Evolutionary conservation across 192 early-diverging fungal species (phyloP), one percentile per base, ranked within the genome.

Genomic region (Coemansia sp.): DNA sequence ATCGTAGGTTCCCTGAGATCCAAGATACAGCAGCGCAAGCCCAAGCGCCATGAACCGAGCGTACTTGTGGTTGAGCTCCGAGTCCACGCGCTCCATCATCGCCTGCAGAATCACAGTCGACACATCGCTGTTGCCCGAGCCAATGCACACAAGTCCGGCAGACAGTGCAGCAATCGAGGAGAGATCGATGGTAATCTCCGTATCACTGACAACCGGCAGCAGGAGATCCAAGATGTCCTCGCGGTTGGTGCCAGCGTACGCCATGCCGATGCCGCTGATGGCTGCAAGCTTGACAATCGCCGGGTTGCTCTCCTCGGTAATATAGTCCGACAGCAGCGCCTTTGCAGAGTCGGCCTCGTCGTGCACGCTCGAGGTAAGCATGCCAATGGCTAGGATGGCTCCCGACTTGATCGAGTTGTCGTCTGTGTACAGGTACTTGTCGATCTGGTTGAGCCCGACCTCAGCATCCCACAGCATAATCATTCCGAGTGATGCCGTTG

Each of bases 401-500:
- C 98, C 98, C 19, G 95, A 92, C 85, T 90, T 94, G 84, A 99
- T 90, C 57, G 94, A 90, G 65, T 95, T 92, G 37, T 86, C 85
- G 44, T 61, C 57, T 25, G 60, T 91, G 78, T 97, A 93, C 75
- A 95, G 85, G 79, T 96, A 98, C 81, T 95, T 94, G 86, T 98
- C 97, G 58, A 99, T 92, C 65, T 94, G 87, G 65, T 88, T 90
- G 49, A 99, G 83, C 38, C 95, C 96, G 45, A 85, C 84, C 61
- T 96, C 94, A 5, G 96, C 90, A 74, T 98, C 94, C 98, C 98
- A 99, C 64, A 99, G 81, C 67, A 93, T 81, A 65, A 99, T 93
- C 75, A 90, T 79, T 25, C 98, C 98, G 54, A 98, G 71, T 1
- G 98, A 99, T 13, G 98, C 98, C 17, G 94, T 87, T 8, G 98